These are phyloP conservation scores for Gaeumannomyces tritici DNA, from an alignment of 2,329 filamentous ascomycete genomes.

Conservation along the genomic window DNA sequence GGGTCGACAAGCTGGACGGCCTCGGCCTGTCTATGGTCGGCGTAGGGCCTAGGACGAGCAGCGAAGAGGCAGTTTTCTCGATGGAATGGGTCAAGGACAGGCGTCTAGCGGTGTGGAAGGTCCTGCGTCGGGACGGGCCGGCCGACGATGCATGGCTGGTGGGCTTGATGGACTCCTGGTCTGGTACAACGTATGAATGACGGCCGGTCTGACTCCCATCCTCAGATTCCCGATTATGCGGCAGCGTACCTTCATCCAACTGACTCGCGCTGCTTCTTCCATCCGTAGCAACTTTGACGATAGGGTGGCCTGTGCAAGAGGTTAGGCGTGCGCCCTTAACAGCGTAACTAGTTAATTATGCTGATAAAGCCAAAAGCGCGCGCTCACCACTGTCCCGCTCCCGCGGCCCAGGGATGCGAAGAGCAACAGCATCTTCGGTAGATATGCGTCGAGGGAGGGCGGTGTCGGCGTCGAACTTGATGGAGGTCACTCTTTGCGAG, in stretches of 20 bases:
- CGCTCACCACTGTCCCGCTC: conserved; percentile 2
- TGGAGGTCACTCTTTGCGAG: too few species aligned
- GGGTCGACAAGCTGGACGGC: not conserved
- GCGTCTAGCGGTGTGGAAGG: conserved; percentile 6
- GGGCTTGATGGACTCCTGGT: too few species aligned
- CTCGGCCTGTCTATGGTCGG: not conserved
- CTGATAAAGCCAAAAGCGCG: not conserved
- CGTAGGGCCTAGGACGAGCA: not conserved
- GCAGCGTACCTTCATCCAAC: too few species aligned
- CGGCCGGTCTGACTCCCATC: too few species aligned
- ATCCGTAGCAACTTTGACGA: not conserved
- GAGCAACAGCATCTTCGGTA: conserved; percentile 12
- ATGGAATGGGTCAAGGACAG: conserved; percentile 11
- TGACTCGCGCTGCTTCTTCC: too few species aligned
- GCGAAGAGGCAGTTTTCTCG: conserved; percentile 8
- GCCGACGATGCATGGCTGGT: too few species aligned
- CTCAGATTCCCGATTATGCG: too few species aligned
- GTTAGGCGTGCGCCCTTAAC: not conserved
- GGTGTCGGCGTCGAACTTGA: too few species aligned
- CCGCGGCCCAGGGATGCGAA: conserved; percentile 4
- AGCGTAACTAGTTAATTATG: too few species aligned
- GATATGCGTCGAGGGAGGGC: not conserved
- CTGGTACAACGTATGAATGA: too few species aligned
- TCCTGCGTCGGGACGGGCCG: too few species aligned
- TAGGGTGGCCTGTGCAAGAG: not conserved